Percentiles rank a stretch among this genome's conserved stretches.
Evolutionary conservation across 495 filamentous ascomycete species (phyloP).

Genomic region (Lophium mytilinum): DNA sequence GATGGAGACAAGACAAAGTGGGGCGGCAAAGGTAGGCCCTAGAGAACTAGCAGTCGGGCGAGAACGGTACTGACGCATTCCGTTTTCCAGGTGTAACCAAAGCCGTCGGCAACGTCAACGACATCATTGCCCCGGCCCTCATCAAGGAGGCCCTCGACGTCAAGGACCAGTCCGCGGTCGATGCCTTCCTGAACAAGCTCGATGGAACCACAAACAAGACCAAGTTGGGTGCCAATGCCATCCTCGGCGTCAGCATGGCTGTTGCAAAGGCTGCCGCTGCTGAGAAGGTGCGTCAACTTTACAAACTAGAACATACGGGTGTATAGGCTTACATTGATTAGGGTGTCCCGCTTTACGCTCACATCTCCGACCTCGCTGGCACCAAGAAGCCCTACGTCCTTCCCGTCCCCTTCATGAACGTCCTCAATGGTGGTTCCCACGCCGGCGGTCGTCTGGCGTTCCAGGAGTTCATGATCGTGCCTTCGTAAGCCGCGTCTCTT

Average conservation of each 20-base stretch:
- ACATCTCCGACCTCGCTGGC: slow-evolving; percentile 95
- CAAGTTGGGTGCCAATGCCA: slow-evolving; percentile 96
- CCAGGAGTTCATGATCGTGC: slow-evolving; percentile 99
- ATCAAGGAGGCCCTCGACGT: slow-evolving; percentile 93
- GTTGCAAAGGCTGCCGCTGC: slow-evolving; percentile 97
- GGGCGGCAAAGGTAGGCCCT: slow-evolving; percentile 70
- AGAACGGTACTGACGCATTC: slow-evolving; percentile 5
- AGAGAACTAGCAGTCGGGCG: background rate
- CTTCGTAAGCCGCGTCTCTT: slow-evolving; percentile 48
- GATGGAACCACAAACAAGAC: slow-evolving; percentile 97
- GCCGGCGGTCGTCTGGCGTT: slow-evolving; percentile 97
- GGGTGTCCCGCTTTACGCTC: slow-evolving; percentile 91
- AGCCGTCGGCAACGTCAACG: slow-evolving; percentile 95
- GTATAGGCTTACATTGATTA: slow-evolving; percentile 17
- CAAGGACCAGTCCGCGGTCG: slow-evolving; percentile 90
- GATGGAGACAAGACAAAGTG: slow-evolving; percentile 97
- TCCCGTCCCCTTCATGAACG: slow-evolving; percentile 99
- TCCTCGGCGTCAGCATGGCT: slow-evolving; percentile 91
- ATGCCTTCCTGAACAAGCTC: slow-evolving; percentile 90
- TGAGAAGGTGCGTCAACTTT: slow-evolving; percentile 61
- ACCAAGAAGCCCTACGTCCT: slow-evolving; percentile 99
- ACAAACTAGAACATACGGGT: background rate
- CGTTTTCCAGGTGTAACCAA: slow-evolving; percentile 62
- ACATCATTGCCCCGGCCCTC: slow-evolving; percentile 77
- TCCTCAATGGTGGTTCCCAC: slow-evolving; percentile 98